Evolutionary conservation across 2,329 filamentous ascomycete genomes (phyloP).

Genomic region (Arthroderma uncinatum): DNA sequence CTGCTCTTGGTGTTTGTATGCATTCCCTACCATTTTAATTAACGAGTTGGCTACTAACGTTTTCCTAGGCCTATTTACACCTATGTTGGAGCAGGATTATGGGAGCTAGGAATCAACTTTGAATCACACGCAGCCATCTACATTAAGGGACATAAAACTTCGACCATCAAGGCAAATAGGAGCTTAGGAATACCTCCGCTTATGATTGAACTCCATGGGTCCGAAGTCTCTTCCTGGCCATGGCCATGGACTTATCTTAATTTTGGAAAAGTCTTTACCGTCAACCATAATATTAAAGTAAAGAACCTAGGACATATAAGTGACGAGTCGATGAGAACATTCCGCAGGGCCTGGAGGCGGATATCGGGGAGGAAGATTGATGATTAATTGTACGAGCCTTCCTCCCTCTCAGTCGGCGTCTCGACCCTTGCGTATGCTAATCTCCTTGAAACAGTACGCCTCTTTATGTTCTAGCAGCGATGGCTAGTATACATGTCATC

Average conservation of each 20-base stretch:
- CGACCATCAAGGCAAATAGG: background rate
- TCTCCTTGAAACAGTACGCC: too few species aligned
- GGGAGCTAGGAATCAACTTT: slow-evolving; percentile 27
- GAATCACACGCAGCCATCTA: slow-evolving; percentile 32
- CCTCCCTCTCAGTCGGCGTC: too few species aligned
- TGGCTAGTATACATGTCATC: too few species aligned
- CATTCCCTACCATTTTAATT: background rate
- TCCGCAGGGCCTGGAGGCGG: slow-evolving; percentile 17
- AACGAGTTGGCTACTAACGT: background rate
- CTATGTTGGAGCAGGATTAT: slow-evolving; percentile 28
- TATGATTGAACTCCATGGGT: slow-evolving; percentile 20
- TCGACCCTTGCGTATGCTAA: too few species aligned
- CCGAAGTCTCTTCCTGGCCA: slow-evolving; percentile 21
- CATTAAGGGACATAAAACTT: slow-evolving; percentile 14
- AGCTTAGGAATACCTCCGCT: slow-evolving; percentile 19
- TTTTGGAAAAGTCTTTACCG: slow-evolving; percentile 32
- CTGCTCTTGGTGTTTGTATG: slow-evolving; percentile 28
- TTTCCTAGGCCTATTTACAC: slow-evolving; percentile 30
- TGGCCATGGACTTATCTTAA: slow-evolving; percentile 30
- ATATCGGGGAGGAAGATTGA: slow-evolving; percentile 3
- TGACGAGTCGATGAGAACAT: slow-evolving; percentile 19
- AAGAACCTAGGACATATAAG: slow-evolving; percentile 30
- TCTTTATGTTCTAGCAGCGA: too few species aligned
- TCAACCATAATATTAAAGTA: slow-evolving; percentile 36
- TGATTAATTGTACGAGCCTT: too few species aligned